These are phyloP conservation scores for Leccinum laetum DNA, from an alignment of 1,284 basidiomycete genomes.

Conservation along the genomic window DNA sequence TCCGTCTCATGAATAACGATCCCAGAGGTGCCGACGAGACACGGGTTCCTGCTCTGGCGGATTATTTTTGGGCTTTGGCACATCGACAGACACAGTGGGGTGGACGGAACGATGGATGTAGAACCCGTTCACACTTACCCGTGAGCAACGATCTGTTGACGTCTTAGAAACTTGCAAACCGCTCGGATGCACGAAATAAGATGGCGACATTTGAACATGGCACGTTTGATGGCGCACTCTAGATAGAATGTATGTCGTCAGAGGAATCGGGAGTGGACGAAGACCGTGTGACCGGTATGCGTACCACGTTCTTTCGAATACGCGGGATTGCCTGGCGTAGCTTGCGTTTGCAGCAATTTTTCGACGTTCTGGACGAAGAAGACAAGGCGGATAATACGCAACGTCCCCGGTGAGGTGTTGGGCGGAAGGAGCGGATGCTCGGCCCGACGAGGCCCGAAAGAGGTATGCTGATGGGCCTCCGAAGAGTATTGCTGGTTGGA, in stretches of 20 bases:
- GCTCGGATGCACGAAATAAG: no score
- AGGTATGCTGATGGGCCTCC: constrained; percentile 56
- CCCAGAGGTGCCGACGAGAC: no score
- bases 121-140: no score
- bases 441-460: constrained; percentile 48
- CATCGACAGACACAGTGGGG: no score
- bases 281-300: constrained; percentile 27
- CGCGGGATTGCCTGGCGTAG: constrained; percentile 67
- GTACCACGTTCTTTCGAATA: constrained; percentile 42
- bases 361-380: constrained; percentile 55
- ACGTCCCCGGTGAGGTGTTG: constrained; percentile 56
- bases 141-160: no score
- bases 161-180: no score
- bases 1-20: no score
- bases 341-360: constrained; percentile 55
- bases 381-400: constrained; percentile 43
- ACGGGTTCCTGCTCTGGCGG: no score
- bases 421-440: constrained; percentile 51
- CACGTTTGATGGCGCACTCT: constrained; percentile 63
- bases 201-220: no score
- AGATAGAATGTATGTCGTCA: constrained; percentile 75
- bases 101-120: no score
- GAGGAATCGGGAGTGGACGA: constrained; percentile 67
- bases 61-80: no score
- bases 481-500: constrained; percentile 64